Conservation (phyloP, 1,139 yeast genomes). For the Zygoascus meyerae region DNA sequence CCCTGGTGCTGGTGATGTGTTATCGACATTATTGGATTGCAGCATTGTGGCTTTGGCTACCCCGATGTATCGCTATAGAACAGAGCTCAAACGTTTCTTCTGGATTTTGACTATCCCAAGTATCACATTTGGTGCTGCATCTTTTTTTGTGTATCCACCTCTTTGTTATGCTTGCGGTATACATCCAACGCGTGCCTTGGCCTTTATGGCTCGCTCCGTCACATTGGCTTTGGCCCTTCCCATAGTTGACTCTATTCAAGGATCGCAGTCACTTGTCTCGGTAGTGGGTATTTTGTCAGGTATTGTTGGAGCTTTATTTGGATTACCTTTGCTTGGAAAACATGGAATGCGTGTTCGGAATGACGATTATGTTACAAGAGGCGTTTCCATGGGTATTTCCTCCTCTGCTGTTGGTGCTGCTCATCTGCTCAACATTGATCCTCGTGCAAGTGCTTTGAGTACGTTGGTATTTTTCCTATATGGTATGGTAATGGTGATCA, state of each 20-base stretch:
- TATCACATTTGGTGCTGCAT: slow-evolving; percentile 48
- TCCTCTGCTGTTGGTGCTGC: slow-evolving; percentile 85
- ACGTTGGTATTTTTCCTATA: slow-evolving; percentile 64
- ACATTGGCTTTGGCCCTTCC: slow-evolving; percentile 79
- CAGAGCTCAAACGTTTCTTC: slow-evolving; percentile 55
- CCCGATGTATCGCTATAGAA: slow-evolving; percentile 72
- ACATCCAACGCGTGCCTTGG: slow-evolving; percentile 53
- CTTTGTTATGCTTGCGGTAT: slow-evolving; percentile 62
- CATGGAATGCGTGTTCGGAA: slow-evolving; percentile 44
- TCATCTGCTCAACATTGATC: slow-evolving; percentile 59
- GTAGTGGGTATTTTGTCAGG: slow-evolving; percentile 77
- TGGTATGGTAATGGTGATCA: slow-evolving; percentile 66
- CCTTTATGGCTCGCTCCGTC: slow-evolving; percentile 76
- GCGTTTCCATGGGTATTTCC: slow-evolving; percentile 68
- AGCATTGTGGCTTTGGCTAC: slow-evolving; percentile 69
- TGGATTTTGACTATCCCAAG: slow-evolving; percentile 56
- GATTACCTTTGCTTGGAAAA: slow-evolving; percentile 46
- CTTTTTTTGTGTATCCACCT: slow-evolving; percentile 66
- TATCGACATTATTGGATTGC: slow-evolving; percentile 65
- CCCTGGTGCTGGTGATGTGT: slow-evolving; percentile 81
- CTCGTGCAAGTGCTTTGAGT: slow-evolving; percentile 77
- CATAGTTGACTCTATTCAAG: slow-evolving; percentile 56
- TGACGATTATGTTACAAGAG: slow-evolving; percentile 68
- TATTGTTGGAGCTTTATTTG: slow-evolving; percentile 65
- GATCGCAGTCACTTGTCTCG: slow-evolving; percentile 68